Base-by-base conservation (phyloP, 1,139 yeast genomes). In the Kodamaea sp. region DNA sequence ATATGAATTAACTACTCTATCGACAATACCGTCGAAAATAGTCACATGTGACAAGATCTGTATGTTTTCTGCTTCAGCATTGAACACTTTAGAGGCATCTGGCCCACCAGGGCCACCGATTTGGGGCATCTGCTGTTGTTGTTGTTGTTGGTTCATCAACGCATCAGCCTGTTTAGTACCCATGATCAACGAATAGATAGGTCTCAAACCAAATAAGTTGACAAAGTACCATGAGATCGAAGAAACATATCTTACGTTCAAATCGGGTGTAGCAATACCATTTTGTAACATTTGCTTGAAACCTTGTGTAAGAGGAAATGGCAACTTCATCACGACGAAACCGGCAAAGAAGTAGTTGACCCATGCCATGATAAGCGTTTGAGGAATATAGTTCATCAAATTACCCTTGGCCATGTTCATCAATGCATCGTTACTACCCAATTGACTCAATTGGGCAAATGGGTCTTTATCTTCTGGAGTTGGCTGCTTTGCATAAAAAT, bases 171-270 rank as follows among this genome's bases (percentile, higher is more conserved):
- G 69, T 22, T 58, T 55, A 46, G 77, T 83, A 4, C 82, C 83
- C 57, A 87, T 74, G 12, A 90, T 52, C 41, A 90, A 71, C 24
- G 87, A 76, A 59, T 84, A 86, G 2, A 92, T 81, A 0, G 96
- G 87, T 48, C 81, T 78, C 45, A 92, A 73, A 28, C 98, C 98
- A 42, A 90, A 65, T 49, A 89, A 77, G 43, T 89, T 87, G 40
- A 92, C 86, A 60, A 92, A 88, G 60, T 92, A 92, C 98, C 97
- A 92, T n/a, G 97, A 89, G 25, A 94, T 82, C 2, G 96, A 82
- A 29, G 95, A 84, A n/a, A 92, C 98, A 78, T 95, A 92, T 30
- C 96, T 70, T 5, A 83, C 96, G 55, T 89, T 94, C 46, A 92
- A 70, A 53, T 92, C 95, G 1, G 83, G 76, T 0, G 97, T 89